Evolutionary conservation across 257 asterid genomes (phyloP).

Genomic region (Phtheirospermum japonicum): DNA sequence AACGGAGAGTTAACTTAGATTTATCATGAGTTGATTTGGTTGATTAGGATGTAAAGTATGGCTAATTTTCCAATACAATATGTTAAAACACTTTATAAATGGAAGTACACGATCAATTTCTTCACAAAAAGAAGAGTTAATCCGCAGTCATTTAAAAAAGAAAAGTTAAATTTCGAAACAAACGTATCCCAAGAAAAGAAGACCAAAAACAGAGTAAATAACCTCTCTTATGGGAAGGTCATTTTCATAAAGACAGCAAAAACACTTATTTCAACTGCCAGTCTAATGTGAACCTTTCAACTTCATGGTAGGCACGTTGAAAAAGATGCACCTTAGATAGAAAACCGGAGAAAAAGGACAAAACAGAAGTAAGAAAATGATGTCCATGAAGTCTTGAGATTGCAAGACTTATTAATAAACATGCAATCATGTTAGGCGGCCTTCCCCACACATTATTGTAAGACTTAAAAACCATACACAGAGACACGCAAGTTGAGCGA

Average conservation of each 20-base stretch:
- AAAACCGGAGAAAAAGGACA: slow-evolving; percentile 34
- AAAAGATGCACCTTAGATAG: slow-evolving; percentile 30
- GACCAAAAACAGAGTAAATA: background rate
- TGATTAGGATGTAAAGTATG: too few relatives aligned
- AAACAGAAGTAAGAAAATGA: slow-evolving; percentile 35
- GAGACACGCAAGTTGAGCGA: background rate
- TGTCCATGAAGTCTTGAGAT: slow-evolving; percentile 33
- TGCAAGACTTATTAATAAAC: slow-evolving; percentile 25
- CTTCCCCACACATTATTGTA: background rate
- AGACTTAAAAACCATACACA: too few relatives aligned
- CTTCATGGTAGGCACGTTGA: slow-evolving; percentile 65
- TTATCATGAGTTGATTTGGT: too few relatives aligned
- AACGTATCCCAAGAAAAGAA: too few relatives aligned
- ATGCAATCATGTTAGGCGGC: background rate
- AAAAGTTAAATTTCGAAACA: too few relatives aligned
- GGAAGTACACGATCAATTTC: too few relatives aligned
- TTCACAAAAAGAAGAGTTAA: background rate
- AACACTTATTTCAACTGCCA: background rate
- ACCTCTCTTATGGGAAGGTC: background rate
- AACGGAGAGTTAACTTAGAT: too few relatives aligned
- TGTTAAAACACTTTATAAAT: too few relatives aligned
- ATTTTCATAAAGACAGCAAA: background rate
- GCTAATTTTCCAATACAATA: too few relatives aligned
- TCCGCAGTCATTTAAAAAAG: background rate
- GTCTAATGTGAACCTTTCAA: background rate